These are phyloP conservation scores for Backusella macrospora DNA, from an alignment of 192 early-diverging fungal species.

Conservation along the genomic window DNA sequence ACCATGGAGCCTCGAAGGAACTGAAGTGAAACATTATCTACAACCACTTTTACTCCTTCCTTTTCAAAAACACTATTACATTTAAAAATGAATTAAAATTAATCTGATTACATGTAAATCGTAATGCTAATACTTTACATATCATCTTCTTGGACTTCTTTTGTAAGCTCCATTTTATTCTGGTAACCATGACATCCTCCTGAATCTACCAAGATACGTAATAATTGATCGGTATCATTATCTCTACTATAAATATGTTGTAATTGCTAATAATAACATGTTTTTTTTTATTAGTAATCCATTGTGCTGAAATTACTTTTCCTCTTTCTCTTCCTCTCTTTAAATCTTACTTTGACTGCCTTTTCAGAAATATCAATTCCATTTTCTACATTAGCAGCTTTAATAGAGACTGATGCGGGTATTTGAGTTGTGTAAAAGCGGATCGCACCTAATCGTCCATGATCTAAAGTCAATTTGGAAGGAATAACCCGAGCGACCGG, in stretches of 20 bases:
- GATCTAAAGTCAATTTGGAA: constrained; percentile 5
- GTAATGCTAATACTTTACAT: constrained; percentile 43
- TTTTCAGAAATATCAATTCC: constrained; percentile 51
- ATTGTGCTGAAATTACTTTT: neutral
- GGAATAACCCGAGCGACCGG: neutral
- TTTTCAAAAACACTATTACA: constrained; percentile 64
- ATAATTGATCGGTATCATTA: constrained; percentile 47
- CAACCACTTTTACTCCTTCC: constrained; percentile 68
- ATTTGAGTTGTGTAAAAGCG: constrained; percentile 14
- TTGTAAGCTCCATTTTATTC: constrained; percentile 78
- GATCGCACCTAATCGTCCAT: constrained; percentile 10
- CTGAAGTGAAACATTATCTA: constrained; percentile 73
- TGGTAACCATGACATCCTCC: constrained; percentile 90
- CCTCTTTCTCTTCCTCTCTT: neutral
- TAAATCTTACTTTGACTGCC: constrained; percentile 47
- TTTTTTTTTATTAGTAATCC: constrained; percentile 9
- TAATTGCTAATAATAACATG: constrained; percentile 48
- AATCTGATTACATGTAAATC: neutral
- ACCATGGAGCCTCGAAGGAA: constrained; percentile 76
- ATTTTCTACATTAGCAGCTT: constrained; percentile 18
- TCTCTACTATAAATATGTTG: constrained; percentile 50
- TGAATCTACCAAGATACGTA: constrained; percentile 80
- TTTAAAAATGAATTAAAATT: neutral
- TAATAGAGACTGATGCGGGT: constrained; percentile 1
- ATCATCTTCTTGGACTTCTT: constrained; percentile 67